phyloP scores from a whole-genome alignment of 208 protist species.

The Leishmania amazonensis region DNA sequence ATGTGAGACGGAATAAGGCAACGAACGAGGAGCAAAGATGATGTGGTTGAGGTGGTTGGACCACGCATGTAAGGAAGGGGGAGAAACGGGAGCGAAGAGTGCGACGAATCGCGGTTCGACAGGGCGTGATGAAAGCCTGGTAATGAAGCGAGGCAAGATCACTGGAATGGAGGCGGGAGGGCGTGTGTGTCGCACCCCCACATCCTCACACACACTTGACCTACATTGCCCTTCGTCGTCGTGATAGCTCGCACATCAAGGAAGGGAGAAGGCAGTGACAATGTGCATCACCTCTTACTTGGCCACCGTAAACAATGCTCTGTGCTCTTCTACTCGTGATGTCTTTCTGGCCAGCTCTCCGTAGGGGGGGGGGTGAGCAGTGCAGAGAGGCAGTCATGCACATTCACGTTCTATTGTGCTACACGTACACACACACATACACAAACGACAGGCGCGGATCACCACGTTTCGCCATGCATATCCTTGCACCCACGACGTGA shows the following conservation, averaged over 20 bases:
- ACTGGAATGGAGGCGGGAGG: background rate
- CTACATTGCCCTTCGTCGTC: background rate
- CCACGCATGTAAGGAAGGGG: background rate
- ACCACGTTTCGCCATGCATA: background rate
- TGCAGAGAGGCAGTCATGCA: background rate
- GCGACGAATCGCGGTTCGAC: background rate
- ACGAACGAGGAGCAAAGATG: background rate
- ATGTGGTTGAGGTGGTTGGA: background rate
- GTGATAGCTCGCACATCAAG: background rate
- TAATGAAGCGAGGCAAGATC: background rate
- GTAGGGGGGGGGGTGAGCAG: no score
- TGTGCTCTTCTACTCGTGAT: background rate
- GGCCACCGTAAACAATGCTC: background rate
- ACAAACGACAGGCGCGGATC: background rate
- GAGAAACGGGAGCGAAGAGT: background rate
- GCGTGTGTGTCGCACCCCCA: background rate
- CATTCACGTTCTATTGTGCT: background rate
- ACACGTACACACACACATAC: background rate
- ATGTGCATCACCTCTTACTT: background rate
- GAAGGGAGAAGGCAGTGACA: background rate
- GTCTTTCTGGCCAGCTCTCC: background rate
- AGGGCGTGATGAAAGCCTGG: background rate
- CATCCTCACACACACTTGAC: background rate
- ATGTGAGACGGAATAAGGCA: background rate
- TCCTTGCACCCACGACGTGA: background rate